Conservation (phyloP, 441 rosid genomes). For the Corymbia citriodora region DNA sequence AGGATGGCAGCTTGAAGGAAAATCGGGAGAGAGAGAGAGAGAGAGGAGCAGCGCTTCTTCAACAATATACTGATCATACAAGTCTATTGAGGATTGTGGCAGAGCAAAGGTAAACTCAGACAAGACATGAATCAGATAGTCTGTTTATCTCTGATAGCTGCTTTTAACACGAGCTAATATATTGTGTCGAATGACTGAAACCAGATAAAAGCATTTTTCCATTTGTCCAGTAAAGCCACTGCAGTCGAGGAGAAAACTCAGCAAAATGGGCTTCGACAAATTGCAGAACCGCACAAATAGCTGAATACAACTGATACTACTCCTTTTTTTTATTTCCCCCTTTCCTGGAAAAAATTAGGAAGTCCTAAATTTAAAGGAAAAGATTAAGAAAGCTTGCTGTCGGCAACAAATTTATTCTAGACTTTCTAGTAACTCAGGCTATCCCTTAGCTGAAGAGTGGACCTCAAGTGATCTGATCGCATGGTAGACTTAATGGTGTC, state of each 20-base stretch:
- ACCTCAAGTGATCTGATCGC: neutral
- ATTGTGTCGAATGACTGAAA: neutral
- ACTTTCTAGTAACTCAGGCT: neutral
- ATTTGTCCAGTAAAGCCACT: neutral
- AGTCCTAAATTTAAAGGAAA: neutral
- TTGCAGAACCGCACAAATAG: neutral
- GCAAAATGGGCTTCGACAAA: neutral
- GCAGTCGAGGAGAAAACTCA: neutral
- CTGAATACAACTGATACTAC: neutral
- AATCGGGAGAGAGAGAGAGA: too few species aligned
- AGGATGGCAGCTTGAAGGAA: too few species aligned
- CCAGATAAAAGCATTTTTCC: neutral
- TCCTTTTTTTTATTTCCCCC: neutral
- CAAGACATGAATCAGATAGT: neutral
- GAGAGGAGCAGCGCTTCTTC: too few species aligned
- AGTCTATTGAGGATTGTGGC: too few species aligned
- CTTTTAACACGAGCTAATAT: neutral
- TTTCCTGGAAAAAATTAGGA: neutral
- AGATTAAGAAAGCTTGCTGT: neutral
- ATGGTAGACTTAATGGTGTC: neutral
- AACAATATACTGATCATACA: too few species aligned
- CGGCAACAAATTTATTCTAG: neutral
- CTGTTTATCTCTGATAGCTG: neutral
- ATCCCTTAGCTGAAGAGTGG: neutral
- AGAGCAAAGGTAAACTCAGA: neutral